Base-by-base conservation (phyloP, 202 grass and related monocot genomes). In the Schoenoplectus tabernaemontani region DNA sequence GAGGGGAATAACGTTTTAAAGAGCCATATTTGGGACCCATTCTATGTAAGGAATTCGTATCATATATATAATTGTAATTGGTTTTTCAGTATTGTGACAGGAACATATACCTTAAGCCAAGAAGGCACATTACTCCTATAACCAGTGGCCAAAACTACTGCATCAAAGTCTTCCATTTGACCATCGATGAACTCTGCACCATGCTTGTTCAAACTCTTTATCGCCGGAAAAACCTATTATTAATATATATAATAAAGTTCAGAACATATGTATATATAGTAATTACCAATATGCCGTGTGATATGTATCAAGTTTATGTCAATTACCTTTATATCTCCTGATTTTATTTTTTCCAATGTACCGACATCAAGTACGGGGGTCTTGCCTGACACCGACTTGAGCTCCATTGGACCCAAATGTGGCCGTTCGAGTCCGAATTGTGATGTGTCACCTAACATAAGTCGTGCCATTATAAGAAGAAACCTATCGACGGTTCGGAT, bases 301-400 rank as follows among this genome's bases (percentile, higher is more conserved):
- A 42, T 41, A 22, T 34, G 20, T 68, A 81, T 73, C 6, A 13
- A 41, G 0, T 60, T 43, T 5, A 33, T 38, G n/a, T 68, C 22
- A 43, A 23, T 47, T 59, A 98, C 95, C 83, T 87, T 77, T 15
- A 98, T 87, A 54, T 90, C 65, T 54, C 91, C 91, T 1, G 91
- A 90, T 64, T 89, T 94, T 44, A 98, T 98, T 74, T 84, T 92
- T 2, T 81, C 44, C 24, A 98, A 72, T 1, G 95, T 87, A 16
- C 95, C 95, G 0, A 95, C 95, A 51, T 98, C 95, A 4, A 98
- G 89, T 9, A 98, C 95, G 0, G 95, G 95, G 0, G 91, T 95
- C 76, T 98, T 98, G 50, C 95, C 95, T 0, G 46, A 89, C 1
- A 89, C 42, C 9, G 47, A 33, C 59, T 97, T 97, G 5, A 90